Conservation (phyloP, 2,329 filamentous ascomycete genomes). For the Pyricularia sp. region DNA sequence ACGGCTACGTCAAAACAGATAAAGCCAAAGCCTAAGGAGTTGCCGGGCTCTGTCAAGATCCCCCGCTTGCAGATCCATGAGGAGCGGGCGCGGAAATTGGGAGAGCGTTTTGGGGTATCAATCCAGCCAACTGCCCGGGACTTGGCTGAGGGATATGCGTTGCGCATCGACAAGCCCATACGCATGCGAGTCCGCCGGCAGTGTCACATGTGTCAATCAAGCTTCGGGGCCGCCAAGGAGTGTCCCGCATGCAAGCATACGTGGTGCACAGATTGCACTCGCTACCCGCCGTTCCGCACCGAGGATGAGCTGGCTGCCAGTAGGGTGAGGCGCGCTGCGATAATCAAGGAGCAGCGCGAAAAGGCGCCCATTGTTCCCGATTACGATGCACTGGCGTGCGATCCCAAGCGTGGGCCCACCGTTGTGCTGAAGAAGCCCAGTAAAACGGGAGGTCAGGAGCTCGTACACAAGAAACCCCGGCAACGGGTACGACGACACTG, state of each 20-base stretch:
- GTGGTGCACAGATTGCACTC: constrained; percentile 72
- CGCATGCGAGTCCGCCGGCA: constrained; percentile 69
- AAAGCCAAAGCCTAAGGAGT: constrained; percentile 7
- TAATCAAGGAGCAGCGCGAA: constrained; percentile 46
- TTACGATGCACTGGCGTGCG: constrained; percentile 26
- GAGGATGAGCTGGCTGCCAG: constrained; percentile 44
- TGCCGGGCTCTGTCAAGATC: constrained; percentile 21
- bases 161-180: constrained; percentile 65
- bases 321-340: constrained; percentile 38
- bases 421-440: constrained; percentile 53
- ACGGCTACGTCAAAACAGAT: background rate
- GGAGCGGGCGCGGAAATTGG: constrained; percentile 46
- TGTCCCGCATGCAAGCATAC: constrained; percentile 71
- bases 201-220: constrained; percentile 72
- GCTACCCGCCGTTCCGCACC: constrained; percentile 59
- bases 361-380: constrained; percentile 44
- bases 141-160: constrained; percentile 41
- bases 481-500: constrained; percentile 69
- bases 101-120: constrained; percentile 45
- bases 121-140: constrained; percentile 46
- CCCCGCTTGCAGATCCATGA: constrained; percentile 42
- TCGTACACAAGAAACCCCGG: constrained; percentile 61
- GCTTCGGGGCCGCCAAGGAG: constrained; percentile 63
- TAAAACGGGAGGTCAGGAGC: constrained; percentile 57
- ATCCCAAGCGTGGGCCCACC: constrained; percentile 31